Evolutionary conservation across 2,329 filamentous ascomycete genomes (phyloP).

Genomic region (Fusarium miscanthi): DNA sequence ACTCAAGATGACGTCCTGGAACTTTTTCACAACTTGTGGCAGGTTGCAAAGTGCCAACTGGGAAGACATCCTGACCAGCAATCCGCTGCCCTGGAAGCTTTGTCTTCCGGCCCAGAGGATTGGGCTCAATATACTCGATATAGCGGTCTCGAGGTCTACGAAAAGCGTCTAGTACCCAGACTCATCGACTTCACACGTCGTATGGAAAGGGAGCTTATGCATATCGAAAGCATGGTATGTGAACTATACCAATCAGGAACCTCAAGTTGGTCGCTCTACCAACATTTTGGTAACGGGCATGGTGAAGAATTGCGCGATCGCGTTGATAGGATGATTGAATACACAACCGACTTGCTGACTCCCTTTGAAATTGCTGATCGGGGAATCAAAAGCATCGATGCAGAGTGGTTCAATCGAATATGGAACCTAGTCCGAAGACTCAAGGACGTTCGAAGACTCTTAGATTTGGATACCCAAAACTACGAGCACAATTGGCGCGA

Average conservation of each 20-base stretch:
- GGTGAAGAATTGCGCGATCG: conserved; percentile 4
- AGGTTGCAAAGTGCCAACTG: neutral
- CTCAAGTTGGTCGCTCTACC: conserved; percentile 30
- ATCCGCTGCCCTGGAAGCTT: neutral
- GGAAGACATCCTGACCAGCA: conserved; percentile 7
- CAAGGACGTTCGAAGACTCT: conserved; percentile 21
- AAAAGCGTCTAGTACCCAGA: conserved; percentile 26
- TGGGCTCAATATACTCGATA: neutral
- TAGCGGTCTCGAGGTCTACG: neutral
- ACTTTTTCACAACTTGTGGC: neutral
- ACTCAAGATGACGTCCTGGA: neutral
- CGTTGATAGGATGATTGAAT: neutral
- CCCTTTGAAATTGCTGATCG: neutral
- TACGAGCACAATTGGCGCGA: conserved; percentile 36
- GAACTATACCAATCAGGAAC: conserved; percentile 38
- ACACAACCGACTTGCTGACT: neutral
- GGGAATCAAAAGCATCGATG: neutral
- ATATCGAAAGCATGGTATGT: conserved; percentile 38
- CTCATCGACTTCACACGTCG: conserved; percentile 26
- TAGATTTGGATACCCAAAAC: conserved; percentile 4
- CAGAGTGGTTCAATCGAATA: conserved; percentile 33
- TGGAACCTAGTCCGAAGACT: conserved; percentile 9
- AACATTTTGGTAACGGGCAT: neutral
- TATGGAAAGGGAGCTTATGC: conserved; percentile 31
- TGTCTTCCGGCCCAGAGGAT: neutral